Evolutionary conservation across 495 filamentous ascomycete genomes (phyloP).

Genomic region (Podospora pseudoanserina): DNA sequence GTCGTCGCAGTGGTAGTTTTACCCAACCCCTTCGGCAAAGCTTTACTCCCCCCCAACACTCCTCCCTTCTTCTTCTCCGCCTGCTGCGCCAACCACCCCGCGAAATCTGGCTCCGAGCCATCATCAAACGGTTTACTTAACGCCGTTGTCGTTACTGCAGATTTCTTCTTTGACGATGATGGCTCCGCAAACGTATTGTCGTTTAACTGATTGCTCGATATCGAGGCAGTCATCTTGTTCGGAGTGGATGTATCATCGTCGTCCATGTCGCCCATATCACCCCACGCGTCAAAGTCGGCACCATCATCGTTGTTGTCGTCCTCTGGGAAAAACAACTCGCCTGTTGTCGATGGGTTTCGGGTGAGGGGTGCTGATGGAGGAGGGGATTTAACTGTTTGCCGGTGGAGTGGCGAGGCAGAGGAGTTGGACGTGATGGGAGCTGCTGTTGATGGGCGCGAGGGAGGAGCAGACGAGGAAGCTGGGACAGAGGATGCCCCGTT

Average conservation of each 20-base stretch:
- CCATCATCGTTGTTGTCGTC: conserved; percentile 43
- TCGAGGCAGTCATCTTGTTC: conserved; percentile 33
- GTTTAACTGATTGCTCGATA: conserved; percentile 17
- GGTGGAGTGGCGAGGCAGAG: conserved; percentile 52
- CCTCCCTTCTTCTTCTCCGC: conserved; percentile 60
- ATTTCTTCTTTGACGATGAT: conserved; percentile 16
- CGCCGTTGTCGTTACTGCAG: conserved; percentile 27
- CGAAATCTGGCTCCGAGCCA: conserved; percentile 86
- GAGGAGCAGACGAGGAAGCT: background rate
- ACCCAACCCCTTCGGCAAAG: conserved; percentile 71
- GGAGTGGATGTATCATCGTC: conserved; percentile 51
- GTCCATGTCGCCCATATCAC: conserved; percentile 55
- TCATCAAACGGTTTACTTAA: conserved; percentile 65
- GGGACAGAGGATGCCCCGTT: conserved; percentile 3
- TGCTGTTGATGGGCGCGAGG: conserved; percentile 5
- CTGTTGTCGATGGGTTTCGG: conserved; percentile 42
- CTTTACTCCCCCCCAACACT: conserved; percentile 43
- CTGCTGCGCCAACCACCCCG: conserved; percentile 86
- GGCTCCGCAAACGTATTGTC: conserved; percentile 24
- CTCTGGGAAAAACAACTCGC: conserved; percentile 44
- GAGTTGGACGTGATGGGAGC: conserved; percentile 30
- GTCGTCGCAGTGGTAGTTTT: conserved; percentile 48
- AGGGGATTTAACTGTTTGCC: conserved; percentile 51
- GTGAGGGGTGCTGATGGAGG: conserved; percentile 39
- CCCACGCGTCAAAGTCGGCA: conserved; percentile 63